Evolutionary conservation across 2,329 filamentous ascomycete genomes (phyloP), one percentile per base, ranked within the genome.

Genomic region (Diaporthe destruens): DNA sequence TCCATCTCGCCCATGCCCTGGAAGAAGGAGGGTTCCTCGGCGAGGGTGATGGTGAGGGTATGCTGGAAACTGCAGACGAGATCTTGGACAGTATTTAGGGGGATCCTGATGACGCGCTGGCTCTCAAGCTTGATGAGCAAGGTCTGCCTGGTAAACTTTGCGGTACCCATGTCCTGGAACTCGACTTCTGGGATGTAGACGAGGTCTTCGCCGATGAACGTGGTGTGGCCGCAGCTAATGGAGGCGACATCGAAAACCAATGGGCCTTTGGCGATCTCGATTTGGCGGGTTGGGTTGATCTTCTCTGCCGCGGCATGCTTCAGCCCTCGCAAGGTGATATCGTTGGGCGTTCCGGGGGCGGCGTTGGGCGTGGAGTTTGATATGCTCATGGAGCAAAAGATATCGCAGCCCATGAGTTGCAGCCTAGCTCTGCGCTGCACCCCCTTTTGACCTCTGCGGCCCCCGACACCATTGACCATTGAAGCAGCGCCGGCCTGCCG

Each of bases 41-140:
- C 72, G 1, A 92, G 84, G 0, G 88, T 87, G 3, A 91, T 76
- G 0, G 85, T 87, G 20, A 90, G 77, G 0, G 82, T 80, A 74
- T 80, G 70, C 74, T 82, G 65, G 25, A 77, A 44, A 42, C 79
- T 78, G 79, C 83, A 76, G 2, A 88, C 79, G 11, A 86, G 76
- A 65, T 88, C 84, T 36, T 86, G 75, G 42, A 89, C 84, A 1
- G 82, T 86, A 25, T 83, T 82, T 49, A 87, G 85, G 0, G 85
- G 81, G 18, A 91, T 85, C 63, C 88, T 84, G 44, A 90, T 80
- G 5, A 82, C 73, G 0, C 75, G 74, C 0, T 75, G 75, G 6
- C 70, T 66, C 0, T 32, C 25, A 2, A 85, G 77, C 0, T 74
- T 81, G 47, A 89, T 74, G 36, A 85, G 81, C 65, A 90, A 76